Base-by-base conservation (phyloP, 2,329 filamentous ascomycete genomes). In the Colletotrichum gigasporum region DNA sequence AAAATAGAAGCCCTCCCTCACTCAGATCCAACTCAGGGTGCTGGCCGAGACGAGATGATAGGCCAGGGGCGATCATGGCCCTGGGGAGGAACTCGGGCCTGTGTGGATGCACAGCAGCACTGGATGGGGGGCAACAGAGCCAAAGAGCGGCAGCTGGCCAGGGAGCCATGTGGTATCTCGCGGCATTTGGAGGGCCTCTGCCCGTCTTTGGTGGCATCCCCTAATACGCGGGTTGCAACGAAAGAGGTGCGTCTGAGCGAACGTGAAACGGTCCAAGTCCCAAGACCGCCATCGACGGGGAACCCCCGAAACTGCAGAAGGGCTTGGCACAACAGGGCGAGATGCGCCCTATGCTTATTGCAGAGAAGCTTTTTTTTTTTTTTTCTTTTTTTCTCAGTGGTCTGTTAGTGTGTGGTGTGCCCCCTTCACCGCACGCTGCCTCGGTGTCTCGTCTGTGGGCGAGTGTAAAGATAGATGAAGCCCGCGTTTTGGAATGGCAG, bases 391-490 rank as follows among this genome's bases (percentile, higher is more conserved):
- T 14, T 20, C 5, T 30, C 10, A 14, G 26, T 12, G 8, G 3
- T 26, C 50, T 26, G 14, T 5, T 34, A 12, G 18, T 5, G n/a
- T n/a, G n/a, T n/a, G n/a, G n/a, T n/a, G n/a, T n/a, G n/a, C n/a
- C n/a, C n/a, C n/a, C n/a, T n/a, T n/a, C n/a, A n/a, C n/a, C n/a
- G n/a, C n/a, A n/a, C n/a, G n/a, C n/a, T n/a, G n/a, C n/a, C n/a
- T n/a, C n/a, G n/a, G n/a, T n/a, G n/a, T n/a, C n/a, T n/a, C n/a
- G n/a, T n/a, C n/a, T n/a, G n/a, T n/a, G n/a, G n/a, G n/a, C n/a
- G n/a, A n/a, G n/a, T 14, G 41, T 44, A 64, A 61, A 61, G 61
- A 64, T 61, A 50, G 61, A 61, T 61, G 61, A 61, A 61, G 61
- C 61, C 42, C 26, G 24, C 12, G 61, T 64, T 64, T 56, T 64